Conservation (phyloP, 331 rosid genomes). For the Dryas integrifolia region DNA sequence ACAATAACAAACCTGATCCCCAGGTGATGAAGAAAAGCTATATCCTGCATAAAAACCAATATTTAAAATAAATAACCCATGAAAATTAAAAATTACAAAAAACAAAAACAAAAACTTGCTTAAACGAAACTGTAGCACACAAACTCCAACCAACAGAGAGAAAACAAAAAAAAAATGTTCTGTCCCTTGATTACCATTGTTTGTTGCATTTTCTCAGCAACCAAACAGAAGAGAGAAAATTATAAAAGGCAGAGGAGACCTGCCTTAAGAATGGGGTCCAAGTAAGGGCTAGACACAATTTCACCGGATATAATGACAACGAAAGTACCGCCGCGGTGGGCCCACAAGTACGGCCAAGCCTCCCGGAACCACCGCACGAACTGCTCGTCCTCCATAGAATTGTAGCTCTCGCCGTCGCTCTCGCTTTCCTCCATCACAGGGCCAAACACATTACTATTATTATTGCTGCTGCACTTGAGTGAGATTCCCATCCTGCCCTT, state of each 20-base stretch:
- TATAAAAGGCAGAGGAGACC: conserved; percentile 15
- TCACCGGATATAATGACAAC: conserved; percentile 83
- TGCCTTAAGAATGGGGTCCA: conserved; percentile 88
- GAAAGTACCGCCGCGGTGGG: conserved; percentile 73
- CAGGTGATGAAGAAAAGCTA: conserved; percentile 91
- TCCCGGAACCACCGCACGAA: conserved; percentile 87
- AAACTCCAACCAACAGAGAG: background rate
- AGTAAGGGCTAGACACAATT: conserved; percentile 55
- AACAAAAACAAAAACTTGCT: background rate
- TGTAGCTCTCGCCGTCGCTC: conserved; percentile 39
- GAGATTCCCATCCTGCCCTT: conserved; percentile 20
- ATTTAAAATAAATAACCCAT: background rate
- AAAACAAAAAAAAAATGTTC: too few species aligned
- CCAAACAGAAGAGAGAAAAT: conserved; percentile 18
- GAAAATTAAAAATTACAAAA: background rate
- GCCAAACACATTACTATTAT: conserved; percentile 6
- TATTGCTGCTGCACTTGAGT: conserved; percentile 15
- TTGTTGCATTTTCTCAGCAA: conserved; percentile 8
- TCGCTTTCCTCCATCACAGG: conserved; percentile 20
- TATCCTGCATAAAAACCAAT: conserved; percentile 59
- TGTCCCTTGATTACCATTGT: background rate
- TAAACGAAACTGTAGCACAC: background rate
- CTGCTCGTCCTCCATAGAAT: conserved; percentile 61
- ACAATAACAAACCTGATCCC: conserved; percentile 90
- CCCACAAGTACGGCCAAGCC: conserved; percentile 95